Evolutionary conservation across 768 basidiomycete species (phyloP), one percentile per base, ranked within the genome.

Genomic region (Tylopilus sp.): DNA sequence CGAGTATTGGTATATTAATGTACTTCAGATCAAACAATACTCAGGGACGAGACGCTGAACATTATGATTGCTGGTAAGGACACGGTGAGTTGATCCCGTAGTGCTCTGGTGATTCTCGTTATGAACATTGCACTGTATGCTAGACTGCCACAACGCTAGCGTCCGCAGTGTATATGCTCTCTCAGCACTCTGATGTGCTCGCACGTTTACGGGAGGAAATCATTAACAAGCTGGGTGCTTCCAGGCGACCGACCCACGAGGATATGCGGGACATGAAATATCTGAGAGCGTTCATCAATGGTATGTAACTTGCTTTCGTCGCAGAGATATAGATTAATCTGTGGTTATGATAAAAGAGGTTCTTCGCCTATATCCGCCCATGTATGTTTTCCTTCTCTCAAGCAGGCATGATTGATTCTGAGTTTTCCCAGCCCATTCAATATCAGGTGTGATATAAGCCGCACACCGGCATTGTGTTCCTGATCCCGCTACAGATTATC

Each of bases 231-330:
- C 74, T 86, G 8, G 84, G 85, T 1, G 63, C 70, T 1, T 71
- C 70, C 1, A 71, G 73, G 1, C 70, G 76, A 12, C 85, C 83
- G 4, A 76, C 76, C 3, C 78, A 77, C 59, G 79, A 82, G 40
- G 79, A 83, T 55, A 77, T 86, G 57, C 72, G 72, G 26, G 80
- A 81, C 5, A 82, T 86, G 80, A 84, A 81, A 63, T 86, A 79
- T 56, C 65, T 86, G 14, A 72, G 82, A 24, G 85, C 85, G 1
- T 81, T 86, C 22, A 77, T 86, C 45, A 85, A 86, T 56, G 84
- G 84, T 83, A 21, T 13, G 70, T 45, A 4, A 40, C 10, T 34
- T 40, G 10, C 21, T 28, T 37, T 29, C 14, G 14, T 38, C 25
- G 17, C n/a, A 3, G 14, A 10, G 4, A 26, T 28, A 9, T 41